Conservation (phyloP, 441 rosid species). For the Manihot esculenta region DNA sequence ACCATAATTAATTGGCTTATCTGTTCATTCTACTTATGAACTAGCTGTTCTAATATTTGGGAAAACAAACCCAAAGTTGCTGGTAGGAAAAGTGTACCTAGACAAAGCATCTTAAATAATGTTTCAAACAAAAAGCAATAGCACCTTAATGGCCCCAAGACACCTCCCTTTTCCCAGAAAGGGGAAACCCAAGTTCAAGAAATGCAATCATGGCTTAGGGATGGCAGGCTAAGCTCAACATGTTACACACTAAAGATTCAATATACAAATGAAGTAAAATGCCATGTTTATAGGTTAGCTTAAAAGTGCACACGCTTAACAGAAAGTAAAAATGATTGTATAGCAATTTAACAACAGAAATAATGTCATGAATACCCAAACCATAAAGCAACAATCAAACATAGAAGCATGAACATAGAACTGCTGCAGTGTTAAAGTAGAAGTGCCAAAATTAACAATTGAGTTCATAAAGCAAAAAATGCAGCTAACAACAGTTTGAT, state of each 20-base stretch:
- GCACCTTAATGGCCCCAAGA: neutral
- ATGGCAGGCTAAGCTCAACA: neutral
- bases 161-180: neutral
- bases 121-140: constrained; percentile 2
- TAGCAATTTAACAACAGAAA: no score
- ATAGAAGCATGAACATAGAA: neutral
- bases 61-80: neutral
- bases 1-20: neutral
- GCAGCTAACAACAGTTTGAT: neutral
- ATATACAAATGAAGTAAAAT: neutral
- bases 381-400: neutral
- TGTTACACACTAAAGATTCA: neutral
- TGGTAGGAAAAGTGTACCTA: neutral
- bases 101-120: neutral
- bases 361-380: neutral
- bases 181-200: neutral
- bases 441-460: neutral
- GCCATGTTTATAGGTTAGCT: neutral
- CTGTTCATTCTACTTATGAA: neutral
- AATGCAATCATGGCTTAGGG: neutral
- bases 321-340: neutral
- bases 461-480: neutral
- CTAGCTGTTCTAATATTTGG: neutral
- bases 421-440: neutral
- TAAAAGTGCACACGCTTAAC: neutral